Evolutionary conservation across 345 rosid genomes (phyloP).

Genomic region (Heritiera fomes): DNA sequence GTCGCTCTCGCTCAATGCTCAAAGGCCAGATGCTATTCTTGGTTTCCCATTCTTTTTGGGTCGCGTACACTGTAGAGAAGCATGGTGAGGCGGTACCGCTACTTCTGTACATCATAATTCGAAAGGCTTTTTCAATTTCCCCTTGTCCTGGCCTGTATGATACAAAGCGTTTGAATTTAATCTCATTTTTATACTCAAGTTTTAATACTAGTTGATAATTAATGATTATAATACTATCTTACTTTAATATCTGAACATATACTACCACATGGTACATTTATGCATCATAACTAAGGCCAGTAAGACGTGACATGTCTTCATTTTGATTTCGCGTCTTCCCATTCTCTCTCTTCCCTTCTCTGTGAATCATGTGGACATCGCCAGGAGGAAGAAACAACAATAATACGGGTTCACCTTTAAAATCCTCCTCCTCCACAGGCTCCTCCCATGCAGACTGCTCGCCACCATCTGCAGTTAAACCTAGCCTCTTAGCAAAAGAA

Average conservation of each 20-base stretch:
- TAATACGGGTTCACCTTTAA: constrained; percentile 13
- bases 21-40: not conserved
- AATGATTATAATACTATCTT: not conserved
- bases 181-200: not conserved
- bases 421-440: constrained; percentile 11
- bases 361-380: constrained; percentile 23
- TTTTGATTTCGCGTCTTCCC: not conserved
- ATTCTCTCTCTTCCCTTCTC: not conserved
- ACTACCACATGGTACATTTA: not conserved
- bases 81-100: not conserved
- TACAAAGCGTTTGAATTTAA: not conserved
- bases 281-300: not conserved
- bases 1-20: not conserved
- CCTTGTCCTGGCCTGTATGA: not conserved
- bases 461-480: not conserved
- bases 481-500: not conserved
- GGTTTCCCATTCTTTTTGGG: not conserved
- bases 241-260: not conserved
- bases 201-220: not conserved
- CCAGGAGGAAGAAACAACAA: constrained; percentile 11
- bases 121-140: not conserved
- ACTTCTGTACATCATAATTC: not conserved
- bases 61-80: not conserved
- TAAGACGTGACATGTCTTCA: not conserved
- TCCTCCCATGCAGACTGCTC: constrained; percentile 13